A percentile compares a stretch with the other conserved stretches of the same genome.
These are phyloP conservation scores for Debaryomyces fabryi DNA, from an alignment of 1,139 yeast genomes.

Conservation along the genomic window DNA sequence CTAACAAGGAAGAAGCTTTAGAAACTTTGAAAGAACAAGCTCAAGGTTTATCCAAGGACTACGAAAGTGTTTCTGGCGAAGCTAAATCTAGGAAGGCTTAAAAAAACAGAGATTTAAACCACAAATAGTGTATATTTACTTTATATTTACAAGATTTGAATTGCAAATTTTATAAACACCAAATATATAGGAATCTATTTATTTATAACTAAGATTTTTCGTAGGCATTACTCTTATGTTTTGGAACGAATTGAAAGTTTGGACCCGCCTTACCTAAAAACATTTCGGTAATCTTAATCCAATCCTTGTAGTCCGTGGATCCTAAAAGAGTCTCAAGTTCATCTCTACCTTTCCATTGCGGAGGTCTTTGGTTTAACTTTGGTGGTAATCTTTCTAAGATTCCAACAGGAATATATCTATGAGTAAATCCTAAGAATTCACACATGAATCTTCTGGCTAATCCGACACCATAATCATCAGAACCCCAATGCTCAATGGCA, in stretches of 20 bases:
- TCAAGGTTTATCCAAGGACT: conserved; percentile 63
- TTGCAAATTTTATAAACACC: neutral
- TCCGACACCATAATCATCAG: conserved; percentile 92
- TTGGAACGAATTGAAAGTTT: conserved; percentile 79
- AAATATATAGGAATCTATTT: conserved; percentile 1
- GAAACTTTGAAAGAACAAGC: conserved; percentile 74
- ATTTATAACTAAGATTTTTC: conserved; percentile 23
- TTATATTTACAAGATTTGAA: neutral
- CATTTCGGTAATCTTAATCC: conserved; percentile 98
- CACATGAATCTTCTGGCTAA: conserved; percentile 89
- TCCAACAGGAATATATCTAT: conserved; percentile 93
- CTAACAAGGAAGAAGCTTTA: conserved; percentile 64
- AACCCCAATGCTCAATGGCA: conserved; percentile 97
- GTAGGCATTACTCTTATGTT: conserved; percentile 90
- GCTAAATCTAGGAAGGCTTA: conserved; percentile 11
- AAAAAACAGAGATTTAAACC: neutral
- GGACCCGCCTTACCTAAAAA: conserved; percentile 85
- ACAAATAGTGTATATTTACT: neutral
- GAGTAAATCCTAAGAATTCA: conserved; percentile 92
- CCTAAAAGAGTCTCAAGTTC: conserved; percentile 91
- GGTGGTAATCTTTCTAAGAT: conserved; percentile 88
- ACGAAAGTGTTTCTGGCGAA: conserved; percentile 40
- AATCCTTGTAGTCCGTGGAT: conserved; percentile 81
- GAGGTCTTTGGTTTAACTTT: conserved; percentile 89
- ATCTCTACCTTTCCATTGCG: conserved; percentile 90